Percentiles rank a stretch among this genome's conserved stretches.
Conservation (phyloP, 139 green algal genomes). For the Chlorella sp. region DNA sequence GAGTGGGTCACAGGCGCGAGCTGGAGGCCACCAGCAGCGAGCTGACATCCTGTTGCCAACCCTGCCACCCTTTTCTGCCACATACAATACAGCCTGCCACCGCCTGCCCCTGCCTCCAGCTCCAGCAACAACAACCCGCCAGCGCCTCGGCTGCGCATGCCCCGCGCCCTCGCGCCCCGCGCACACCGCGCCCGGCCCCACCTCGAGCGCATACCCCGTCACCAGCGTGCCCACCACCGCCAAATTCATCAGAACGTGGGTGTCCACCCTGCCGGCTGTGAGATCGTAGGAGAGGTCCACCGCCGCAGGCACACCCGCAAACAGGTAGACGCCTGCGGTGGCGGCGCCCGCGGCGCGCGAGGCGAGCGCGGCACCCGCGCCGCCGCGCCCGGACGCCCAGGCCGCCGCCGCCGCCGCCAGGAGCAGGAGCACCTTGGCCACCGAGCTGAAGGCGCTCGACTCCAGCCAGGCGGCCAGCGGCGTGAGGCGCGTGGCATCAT, state of each 20-base stretch:
- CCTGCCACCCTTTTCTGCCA: too few species aligned
- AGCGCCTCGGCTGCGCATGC: too few species aligned
- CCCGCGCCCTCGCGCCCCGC: too few species aligned
- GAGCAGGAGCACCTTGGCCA: conserved; percentile 27
- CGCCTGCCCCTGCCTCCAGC: too few species aligned
- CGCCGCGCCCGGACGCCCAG: conserved; percentile 1
- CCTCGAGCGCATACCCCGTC: conserved; percentile 73
- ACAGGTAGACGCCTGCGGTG: conserved; percentile 29
- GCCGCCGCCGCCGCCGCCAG: conserved; percentile 1
- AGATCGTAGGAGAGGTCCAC: conserved; percentile 47
- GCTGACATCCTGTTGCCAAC: too few species aligned
- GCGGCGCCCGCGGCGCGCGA: conserved; percentile 8
- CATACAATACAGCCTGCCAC: too few species aligned
- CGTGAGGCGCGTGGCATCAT: conserved; percentile 40
- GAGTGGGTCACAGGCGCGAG: neutral
- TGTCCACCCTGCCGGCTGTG: conserved; percentile 63
- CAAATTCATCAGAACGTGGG: conserved; percentile 84
- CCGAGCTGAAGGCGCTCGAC: conserved; percentile 29
- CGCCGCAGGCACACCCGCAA: conserved; percentile 43
- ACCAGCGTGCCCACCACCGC: conserved; percentile 71
- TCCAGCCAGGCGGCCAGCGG: conserved; percentile 44
- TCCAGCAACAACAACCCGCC: too few species aligned
- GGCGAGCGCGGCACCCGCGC: neutral
- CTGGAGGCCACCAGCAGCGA: neutral
- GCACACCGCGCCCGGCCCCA: too few species aligned